phyloP scores from a whole-genome alignment of 768 basidiomycete species.

The Peribolospora baueri region DNA sequence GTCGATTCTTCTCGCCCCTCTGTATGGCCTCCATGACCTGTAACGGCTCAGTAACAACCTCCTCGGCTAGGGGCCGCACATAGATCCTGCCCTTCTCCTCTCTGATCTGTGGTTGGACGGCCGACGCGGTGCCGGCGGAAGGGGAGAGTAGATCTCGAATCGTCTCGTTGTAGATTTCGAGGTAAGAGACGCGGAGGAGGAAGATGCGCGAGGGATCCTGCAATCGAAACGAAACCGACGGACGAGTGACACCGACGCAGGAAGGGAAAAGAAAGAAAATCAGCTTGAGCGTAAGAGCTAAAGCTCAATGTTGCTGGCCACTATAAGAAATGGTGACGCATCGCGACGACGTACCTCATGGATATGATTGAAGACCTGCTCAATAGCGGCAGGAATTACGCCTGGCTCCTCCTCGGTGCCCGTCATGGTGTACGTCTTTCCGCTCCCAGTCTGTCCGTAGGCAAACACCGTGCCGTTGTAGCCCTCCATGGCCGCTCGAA shows the following conservation, averaged over 20 bases:
- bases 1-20: slow-evolving; percentile 60
- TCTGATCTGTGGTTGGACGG: slow-evolving; percentile 12
- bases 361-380: slow-evolving; percentile 71
- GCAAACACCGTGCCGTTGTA: slow-evolving; percentile 93
- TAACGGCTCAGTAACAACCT: slow-evolving; percentile 75
- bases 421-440: slow-evolving; percentile 45
- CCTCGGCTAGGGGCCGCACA: slow-evolving; percentile 58
- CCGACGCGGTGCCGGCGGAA: slow-evolving; percentile 26
- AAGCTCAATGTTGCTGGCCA: not conserved
- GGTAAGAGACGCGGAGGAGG: slow-evolving; percentile 80
- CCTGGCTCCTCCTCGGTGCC: slow-evolving; percentile 48
- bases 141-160: slow-evolving; percentile 17
- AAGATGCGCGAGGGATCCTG: slow-evolving; percentile 56
- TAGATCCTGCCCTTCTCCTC: slow-evolving; percentile 30
- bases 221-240: not conserved
- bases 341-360: slow-evolving; percentile 19
- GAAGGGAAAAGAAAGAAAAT: not conserved
- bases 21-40: slow-evolving; percentile 62
- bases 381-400: slow-evolving; percentile 79
- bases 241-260: not conserved
- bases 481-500: slow-evolving; percentile 69
- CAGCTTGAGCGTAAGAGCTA: not conserved
- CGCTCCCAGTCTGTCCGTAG: slow-evolving; percentile 50
- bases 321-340: not conserved
- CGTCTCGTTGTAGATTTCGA: slow-evolving; percentile 75